A percentile compares a stretch with the other conserved stretches of the same genome.
Conservation (phyloP, 108 stramenopile species). For the Chaetoceros muelleri region DNA sequence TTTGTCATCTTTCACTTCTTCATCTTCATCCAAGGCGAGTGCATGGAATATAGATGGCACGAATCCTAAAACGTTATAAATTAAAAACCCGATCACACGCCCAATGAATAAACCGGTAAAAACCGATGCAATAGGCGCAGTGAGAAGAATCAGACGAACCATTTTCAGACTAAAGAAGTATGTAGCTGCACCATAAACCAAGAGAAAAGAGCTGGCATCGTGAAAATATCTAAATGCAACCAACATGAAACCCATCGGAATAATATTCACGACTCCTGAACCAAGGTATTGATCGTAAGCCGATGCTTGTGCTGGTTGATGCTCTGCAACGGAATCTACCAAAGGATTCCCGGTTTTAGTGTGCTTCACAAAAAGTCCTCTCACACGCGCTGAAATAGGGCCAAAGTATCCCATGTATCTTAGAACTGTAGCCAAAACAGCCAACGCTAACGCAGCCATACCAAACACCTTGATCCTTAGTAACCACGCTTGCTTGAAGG, state of each 20-base stretch:
- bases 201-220: conserved; percentile 80
- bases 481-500: conserved; percentile 25
- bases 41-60: conserved; percentile 18
- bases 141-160: conserved; percentile 94
- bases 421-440: conserved; percentile 25
- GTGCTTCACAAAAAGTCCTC: conserved; percentile 88
- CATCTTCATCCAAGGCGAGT: conserved; percentile 9
- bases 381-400: conserved; percentile 74
- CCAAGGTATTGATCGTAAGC: conserved; percentile 93
- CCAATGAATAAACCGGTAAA: conserved; percentile 85
- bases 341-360: conserved; percentile 91
- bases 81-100: conserved; percentile 23
- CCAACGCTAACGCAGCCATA: conserved; percentile 10
- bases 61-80: conserved; percentile 18
- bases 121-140: conserved; percentile 89
- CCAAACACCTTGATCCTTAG: conserved; percentile 44
- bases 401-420: conserved; percentile 89
- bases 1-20: conserved; percentile 6
- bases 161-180: conserved; percentile 96
- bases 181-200: conserved; percentile 84
- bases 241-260: conserved; percentile 89
- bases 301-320: conserved; percentile 87
- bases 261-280: conserved; percentile 39
- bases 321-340: conserved; percentile 92
- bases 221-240: conserved; percentile 42